phyloP scores from a whole-genome alignment of 768 basidiomycete genomes.

The Peribolospora baueri region DNA sequence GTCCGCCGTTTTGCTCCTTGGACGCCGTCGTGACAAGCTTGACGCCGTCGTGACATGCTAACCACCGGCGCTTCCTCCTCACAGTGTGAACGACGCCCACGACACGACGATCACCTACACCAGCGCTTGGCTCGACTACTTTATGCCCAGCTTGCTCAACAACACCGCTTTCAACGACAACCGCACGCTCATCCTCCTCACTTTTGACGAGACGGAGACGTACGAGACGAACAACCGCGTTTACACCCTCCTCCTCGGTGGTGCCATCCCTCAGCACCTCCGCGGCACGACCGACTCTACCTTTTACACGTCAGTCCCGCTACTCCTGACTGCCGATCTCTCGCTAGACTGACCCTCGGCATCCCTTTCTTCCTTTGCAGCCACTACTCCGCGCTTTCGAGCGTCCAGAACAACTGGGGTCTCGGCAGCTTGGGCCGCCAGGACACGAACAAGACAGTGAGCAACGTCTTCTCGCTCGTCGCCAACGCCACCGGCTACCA shows the following conservation, averaged over 20 bases:
- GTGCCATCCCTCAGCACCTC: conserved; percentile 25
- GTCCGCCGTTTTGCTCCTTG: neutral
- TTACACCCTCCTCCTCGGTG: conserved; percentile 24
- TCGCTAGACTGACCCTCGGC: too few relatives aligned
- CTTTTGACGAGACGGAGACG: conserved; percentile 35
- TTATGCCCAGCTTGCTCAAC: conserved; percentile 30
- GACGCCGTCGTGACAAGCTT: neutral
- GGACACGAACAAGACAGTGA: conserved; percentile 14
- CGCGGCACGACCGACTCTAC: conserved; percentile 28
- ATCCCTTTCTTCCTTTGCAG: too few relatives aligned
- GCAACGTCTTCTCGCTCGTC: conserved; percentile 33
- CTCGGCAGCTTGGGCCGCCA: conserved; percentile 20
- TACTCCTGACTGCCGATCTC: too few relatives aligned
- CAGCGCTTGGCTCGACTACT: conserved; percentile 27
- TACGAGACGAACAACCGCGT: conserved; percentile 24
- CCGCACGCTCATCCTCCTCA: conserved; percentile 32
- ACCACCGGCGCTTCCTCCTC: neutral
- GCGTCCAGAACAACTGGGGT: conserved; percentile 37
- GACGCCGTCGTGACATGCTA: neutral
- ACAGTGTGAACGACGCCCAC: conserved; percentile 25
- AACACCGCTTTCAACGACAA: conserved; percentile 32
- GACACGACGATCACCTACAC: conserved; percentile 33
- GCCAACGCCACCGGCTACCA: conserved; percentile 27
- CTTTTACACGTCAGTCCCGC: conserved; percentile 25
- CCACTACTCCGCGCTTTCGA: conserved; percentile 35